Conservation (phyloP, 2,329 filamentous ascomycete species). For the Cytospora schulzeri region DNA sequence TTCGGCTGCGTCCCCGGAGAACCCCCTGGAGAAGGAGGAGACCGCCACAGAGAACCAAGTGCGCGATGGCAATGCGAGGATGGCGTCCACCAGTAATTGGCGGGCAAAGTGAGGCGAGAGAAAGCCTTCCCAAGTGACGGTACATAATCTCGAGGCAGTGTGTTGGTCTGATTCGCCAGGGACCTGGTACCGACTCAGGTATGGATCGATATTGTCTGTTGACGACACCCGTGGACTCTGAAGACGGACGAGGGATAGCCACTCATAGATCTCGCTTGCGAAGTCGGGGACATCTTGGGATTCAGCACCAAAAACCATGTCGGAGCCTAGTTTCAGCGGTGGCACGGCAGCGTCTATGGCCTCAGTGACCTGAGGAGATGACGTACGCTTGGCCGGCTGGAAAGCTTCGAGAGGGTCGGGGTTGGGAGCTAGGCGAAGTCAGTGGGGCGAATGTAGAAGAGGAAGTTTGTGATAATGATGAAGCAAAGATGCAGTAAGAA, state of each 20-base stretch:
- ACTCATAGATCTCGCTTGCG: conserved; percentile 69
- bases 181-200: conserved; percentile 67
- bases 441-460: conserved; percentile 29
- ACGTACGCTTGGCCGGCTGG: conserved; percentile 47
- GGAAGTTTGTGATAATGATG: background rate
- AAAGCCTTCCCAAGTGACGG: conserved; percentile 62
- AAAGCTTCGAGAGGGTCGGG: conserved; percentile 53
- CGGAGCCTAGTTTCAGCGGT: conserved; percentile 36
- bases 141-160: conserved; percentile 45
- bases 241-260: conserved; percentile 69
- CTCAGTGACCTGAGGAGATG: conserved; percentile 37
- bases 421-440: conserved; percentile 42
- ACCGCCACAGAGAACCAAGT: conserved; percentile 60
- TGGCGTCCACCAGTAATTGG: conserved; percentile 47
- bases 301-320: conserved; percentile 40
- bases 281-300: conserved; percentile 62
- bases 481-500: background rate
- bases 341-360: conserved; percentile 37
- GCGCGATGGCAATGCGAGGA: conserved; percentile 46
- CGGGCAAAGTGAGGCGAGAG: conserved; percentile 56
- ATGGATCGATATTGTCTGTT: conserved; percentile 65
- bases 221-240: conserved; percentile 63
- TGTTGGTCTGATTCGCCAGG: conserved; percentile 44
- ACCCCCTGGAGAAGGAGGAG: conserved; percentile 51
- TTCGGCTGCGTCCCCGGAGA: conserved; percentile 50